Base-by-base conservation (phyloP, 2,329 filamentous ascomycete species). In the Claviceps arundinis region DNA sequence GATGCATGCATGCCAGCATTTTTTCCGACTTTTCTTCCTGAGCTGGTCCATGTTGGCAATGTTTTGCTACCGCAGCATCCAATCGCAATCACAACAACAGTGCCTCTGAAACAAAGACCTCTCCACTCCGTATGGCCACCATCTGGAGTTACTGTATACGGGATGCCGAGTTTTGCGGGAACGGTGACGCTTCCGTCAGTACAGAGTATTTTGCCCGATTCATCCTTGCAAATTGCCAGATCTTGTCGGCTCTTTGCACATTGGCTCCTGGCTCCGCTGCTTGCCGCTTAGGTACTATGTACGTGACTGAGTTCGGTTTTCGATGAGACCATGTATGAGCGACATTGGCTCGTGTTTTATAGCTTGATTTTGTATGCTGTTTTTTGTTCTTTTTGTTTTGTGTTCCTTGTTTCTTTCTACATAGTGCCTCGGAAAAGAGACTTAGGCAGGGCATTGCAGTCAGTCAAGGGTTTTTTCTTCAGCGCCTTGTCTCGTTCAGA, bases 121-220 rank as follows among this genome's bases (percentile, higher is more conserved):
- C 13, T 30, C 44, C n/a, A 34, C 44, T 17, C 34, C 26, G 26
- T 37, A 41, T 11, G 22, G 37, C 46, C 34, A 48, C 22, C 22
- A 37, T 22, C 16, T 56, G 58, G 58, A 53, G 47, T 38, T 53
- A 51, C 57, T 58, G 51, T 50, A 59, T 56, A 47, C 46, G 58
- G 58, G 19, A 60, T 53, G 22, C 57, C 57, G 57, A 56, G 40
- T 22, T 26, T 44, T 43, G 43, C 22, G 13, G 11, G 9, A 11
- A 16, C 19, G n/a, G 26, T 47, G 26, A 47, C 44, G 16, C 3
- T 37, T 44, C 24, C 19, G 19, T 44, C 19, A 24, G 5, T 44
- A 8, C 42, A 22, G 13, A 26, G 19, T 26, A 34, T 34, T 34
- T 11, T 34, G 9, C 30, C 30, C 30, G 30, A 34, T 34, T 34